Percentiles rank a stretch among this genome's conserved stretches.
These are phyloP conservation scores for Neurospora hispaniola DNA, from an alignment of 495 filamentous ascomycete genomes.

Conservation along the genomic window DNA sequence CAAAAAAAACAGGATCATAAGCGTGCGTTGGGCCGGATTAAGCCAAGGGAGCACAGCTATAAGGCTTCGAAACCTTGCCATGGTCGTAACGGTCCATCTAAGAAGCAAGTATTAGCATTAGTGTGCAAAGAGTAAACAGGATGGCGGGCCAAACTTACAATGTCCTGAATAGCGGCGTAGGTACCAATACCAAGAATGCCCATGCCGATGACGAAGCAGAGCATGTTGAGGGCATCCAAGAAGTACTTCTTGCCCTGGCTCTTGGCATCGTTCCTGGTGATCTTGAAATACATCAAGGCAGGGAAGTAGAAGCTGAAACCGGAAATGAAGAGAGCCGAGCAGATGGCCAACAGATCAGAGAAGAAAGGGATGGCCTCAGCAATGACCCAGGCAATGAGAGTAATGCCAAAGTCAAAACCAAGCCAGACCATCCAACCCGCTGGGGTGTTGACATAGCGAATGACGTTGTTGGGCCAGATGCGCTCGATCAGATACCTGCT, in stretches of 20 bases:
- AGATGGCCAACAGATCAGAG: slow-evolving; percentile 50
- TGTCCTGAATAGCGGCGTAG: slow-evolving; percentile 45
- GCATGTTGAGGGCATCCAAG: slow-evolving; percentile 35
- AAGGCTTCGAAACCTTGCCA: slow-evolving; percentile 36
- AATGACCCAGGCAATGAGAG: slow-evolving; percentile 60
- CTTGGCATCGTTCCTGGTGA: slow-evolving; percentile 45
- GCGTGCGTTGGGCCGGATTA: slow-evolving; percentile 2
- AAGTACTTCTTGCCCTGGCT: slow-evolving; percentile 35
- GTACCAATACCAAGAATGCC: slow-evolving; percentile 47
- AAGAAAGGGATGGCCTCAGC: slow-evolving; percentile 65
- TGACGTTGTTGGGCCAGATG: slow-evolving; percentile 43
- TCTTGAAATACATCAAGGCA: slow-evolving; percentile 53
- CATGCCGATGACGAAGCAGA: slow-evolving; percentile 45
- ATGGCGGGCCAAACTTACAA: slow-evolving; percentile 32
- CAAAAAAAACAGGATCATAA: neutral
- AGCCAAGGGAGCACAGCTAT: slow-evolving; percentile 31
- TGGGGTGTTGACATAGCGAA: slow-evolving; percentile 49
- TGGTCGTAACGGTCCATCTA: slow-evolving; percentile 34
- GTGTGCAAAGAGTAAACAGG: neutral
- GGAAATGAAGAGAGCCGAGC: slow-evolving; percentile 51
- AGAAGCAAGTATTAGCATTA: slow-evolving; percentile 7
- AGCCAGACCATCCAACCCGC: slow-evolving; percentile 51
- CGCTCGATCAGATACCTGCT: slow-evolving; percentile 57
- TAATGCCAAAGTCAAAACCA: slow-evolving; percentile 45
- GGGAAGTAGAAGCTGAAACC: slow-evolving; percentile 59